Conservation (phyloP, 2,329 filamentous ascomycete genomes). For the Fusarium sp. region DNA sequence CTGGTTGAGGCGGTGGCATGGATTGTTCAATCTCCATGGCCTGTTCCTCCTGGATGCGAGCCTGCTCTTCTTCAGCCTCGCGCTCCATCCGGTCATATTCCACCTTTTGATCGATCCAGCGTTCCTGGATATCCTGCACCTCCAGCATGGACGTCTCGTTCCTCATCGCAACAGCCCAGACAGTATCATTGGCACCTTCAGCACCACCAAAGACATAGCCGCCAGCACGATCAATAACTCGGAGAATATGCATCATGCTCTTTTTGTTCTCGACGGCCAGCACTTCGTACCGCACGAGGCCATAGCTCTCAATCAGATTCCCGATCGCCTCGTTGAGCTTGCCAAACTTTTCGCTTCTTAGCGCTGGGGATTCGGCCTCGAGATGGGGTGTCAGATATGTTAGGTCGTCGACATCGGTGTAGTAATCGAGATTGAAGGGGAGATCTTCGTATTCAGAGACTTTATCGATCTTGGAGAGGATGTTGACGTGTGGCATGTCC, state of each 20-base stretch:
- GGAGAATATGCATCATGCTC: conserved; percentile 93
- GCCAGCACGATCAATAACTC: conserved; percentile 89
- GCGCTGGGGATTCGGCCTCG: conserved; percentile 78
- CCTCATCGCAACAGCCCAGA: conserved; percentile 98
- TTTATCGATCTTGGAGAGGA: conserved; percentile 98
- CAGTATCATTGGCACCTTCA: conserved; percentile 91
- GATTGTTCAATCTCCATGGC: conserved; percentile 51
- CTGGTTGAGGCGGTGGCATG: conserved; percentile 36
- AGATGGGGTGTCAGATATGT: conserved; percentile 85
- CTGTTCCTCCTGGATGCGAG: conserved; percentile 58
- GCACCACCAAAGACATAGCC: conserved; percentile 93
- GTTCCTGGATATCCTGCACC: conserved; percentile 90
- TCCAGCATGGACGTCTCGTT: conserved; percentile 80
- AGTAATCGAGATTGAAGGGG: conserved; percentile 96
- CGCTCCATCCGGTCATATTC: conserved; percentile 86
- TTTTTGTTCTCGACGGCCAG: conserved; percentile 96
- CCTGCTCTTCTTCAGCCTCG: conserved; percentile 80
- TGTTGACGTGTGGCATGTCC: conserved; percentile 95
- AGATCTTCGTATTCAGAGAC: conserved; percentile 85
- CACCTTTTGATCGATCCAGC: conserved; percentile 93
- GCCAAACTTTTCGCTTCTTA: conserved; percentile 80
- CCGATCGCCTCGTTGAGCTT: conserved; percentile 89
- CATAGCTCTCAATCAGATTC: conserved; percentile 88
- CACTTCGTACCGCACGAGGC: conserved; percentile 91
- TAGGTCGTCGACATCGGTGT: conserved; percentile 96